Conservation (phyloP, 805 yeast genomes). For the Kazachstania africana region DNA sequence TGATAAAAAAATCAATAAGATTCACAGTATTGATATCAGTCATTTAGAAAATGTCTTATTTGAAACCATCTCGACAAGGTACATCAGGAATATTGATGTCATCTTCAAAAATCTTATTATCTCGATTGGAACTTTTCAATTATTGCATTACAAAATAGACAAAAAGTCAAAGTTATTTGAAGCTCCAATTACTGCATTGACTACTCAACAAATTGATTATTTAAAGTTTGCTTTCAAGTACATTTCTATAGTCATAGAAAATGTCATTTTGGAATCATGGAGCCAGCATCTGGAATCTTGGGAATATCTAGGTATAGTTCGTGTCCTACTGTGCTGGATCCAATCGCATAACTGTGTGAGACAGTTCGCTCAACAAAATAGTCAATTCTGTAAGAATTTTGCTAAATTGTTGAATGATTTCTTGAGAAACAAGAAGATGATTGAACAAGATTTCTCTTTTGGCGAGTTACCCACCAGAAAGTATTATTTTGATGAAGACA, state of each 20-base stretch:
- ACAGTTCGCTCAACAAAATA: conserved; percentile 21
- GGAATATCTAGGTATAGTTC: conserved; percentile 26
- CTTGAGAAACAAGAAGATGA: background rate
- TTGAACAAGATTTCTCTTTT: conserved; percentile 1
- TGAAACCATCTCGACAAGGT: conserved; percentile 17
- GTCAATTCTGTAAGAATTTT: conserved; percentile 17
- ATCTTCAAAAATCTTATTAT: conserved; percentile 14
- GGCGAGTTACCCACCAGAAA: conserved; percentile 5
- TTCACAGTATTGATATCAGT: conserved; percentile 7
- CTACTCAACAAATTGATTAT: conserved; percentile 7
- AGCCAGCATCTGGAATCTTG: conserved; percentile 5
- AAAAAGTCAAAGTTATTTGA: conserved; percentile 10
- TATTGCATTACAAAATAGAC: conserved; percentile 17
- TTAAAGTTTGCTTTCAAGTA: conserved; percentile 31
- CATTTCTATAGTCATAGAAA: conserved; percentile 22
- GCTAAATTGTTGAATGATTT: conserved; percentile 20
- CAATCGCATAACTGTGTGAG: conserved; percentile 34
- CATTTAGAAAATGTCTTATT: conserved; percentile 2
- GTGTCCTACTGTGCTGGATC: conserved; percentile 46
- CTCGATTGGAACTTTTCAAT: conserved; percentile 19
- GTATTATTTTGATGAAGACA: conserved; percentile 11
- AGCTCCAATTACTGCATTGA: background rate
- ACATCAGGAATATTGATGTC: conserved; percentile 7
- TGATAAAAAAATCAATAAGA: conserved; percentile 5
- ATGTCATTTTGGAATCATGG: conserved; percentile 16